Conservation (phyloP, 2,329 filamentous ascomycete species). For the Pestalotiopsis sp. region DNA sequence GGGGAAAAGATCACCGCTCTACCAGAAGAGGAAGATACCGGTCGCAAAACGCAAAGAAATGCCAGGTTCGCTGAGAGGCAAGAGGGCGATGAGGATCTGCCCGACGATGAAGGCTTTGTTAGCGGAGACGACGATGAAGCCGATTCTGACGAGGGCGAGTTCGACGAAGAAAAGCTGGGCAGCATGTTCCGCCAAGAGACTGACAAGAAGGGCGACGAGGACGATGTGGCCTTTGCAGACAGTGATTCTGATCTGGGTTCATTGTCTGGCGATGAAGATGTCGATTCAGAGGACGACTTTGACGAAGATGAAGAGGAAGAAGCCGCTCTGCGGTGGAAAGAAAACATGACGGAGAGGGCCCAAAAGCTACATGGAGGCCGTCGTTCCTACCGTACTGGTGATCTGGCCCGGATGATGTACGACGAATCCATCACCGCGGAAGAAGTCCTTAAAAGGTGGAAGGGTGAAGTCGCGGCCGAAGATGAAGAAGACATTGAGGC, state of each 20-base stretch:
- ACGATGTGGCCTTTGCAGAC: conserved; percentile 88
- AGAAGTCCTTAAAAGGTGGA: conserved; percentile 81
- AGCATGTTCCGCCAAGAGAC: conserved; percentile 60
- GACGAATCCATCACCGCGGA: conserved; percentile 75
- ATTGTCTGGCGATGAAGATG: conserved; percentile 63
- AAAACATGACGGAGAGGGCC: conserved; percentile 78
- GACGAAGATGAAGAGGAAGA: conserved; percentile 66
- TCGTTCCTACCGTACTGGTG: conserved; percentile 75
- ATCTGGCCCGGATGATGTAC: conserved; percentile 88
- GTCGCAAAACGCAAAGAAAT: conserved; percentile 61
- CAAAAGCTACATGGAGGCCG: conserved; percentile 70
- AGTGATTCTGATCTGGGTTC: conserved; percentile 97
- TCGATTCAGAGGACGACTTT: conserved; percentile 46
- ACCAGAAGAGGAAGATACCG: conserved; percentile 61
- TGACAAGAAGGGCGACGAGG: conserved; percentile 58
- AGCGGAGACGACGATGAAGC: conserved; percentile 58
- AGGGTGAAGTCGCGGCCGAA: conserved; percentile 61
- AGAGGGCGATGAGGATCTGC: conserved; percentile 50
- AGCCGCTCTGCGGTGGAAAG: conserved; percentile 81
- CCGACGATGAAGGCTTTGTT: conserved; percentile 56
- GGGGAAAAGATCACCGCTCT: conserved; percentile 69
- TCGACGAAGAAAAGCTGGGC: conserved; percentile 61
- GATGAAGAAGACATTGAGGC: conserved; percentile 64
- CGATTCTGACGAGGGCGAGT: conserved; percentile 59
- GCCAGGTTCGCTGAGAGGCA: conserved; percentile 63